Evolutionary conservation across 2,329 filamentous ascomycete species (phyloP).

Genomic region (Chrysosporium queenslandicum): DNA sequence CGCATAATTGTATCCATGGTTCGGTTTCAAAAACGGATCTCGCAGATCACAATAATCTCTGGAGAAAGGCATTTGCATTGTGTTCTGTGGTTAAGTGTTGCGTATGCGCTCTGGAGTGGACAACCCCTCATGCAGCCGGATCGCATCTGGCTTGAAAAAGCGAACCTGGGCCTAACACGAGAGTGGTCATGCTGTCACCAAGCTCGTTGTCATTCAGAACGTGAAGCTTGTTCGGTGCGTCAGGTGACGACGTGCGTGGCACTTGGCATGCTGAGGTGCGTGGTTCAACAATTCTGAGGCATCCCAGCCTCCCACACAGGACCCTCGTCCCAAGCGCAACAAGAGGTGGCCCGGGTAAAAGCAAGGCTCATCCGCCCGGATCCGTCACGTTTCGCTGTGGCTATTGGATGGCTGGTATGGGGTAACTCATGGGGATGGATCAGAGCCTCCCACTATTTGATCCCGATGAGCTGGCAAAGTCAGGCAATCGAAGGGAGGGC

Average conservation of each 20-base stretch:
- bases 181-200: background rate
- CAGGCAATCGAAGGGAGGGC: background rate
- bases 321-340: background rate
- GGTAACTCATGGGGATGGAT: slow-evolving; percentile 1
- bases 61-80: background rate
- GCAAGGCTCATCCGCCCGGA: background rate
- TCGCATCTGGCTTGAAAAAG: background rate
- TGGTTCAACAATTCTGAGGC: slow-evolving; percentile 5
- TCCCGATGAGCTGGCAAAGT: slow-evolving; percentile 7
- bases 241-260: slow-evolving; percentile 12
- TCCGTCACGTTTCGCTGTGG: background rate
- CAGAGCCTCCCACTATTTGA: background rate
- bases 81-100: no score
- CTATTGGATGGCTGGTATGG: background rate
- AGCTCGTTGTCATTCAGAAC: background rate
- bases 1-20: background rate
- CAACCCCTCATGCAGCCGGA: background rate
- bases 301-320: background rate
- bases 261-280: slow-evolving; percentile 2
- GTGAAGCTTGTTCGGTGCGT: slow-evolving; percentile 4
- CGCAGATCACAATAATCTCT: slow-evolving; percentile 8
- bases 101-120: background rate
- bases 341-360: background rate
- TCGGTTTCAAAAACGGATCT: slow-evolving; percentile 6
- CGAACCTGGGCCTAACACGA: slow-evolving; percentile 1